phyloP scores from a whole-genome alignment of 768 basidiomycete genomes.

The Rhodosporidiobolus sp. region DNA sequence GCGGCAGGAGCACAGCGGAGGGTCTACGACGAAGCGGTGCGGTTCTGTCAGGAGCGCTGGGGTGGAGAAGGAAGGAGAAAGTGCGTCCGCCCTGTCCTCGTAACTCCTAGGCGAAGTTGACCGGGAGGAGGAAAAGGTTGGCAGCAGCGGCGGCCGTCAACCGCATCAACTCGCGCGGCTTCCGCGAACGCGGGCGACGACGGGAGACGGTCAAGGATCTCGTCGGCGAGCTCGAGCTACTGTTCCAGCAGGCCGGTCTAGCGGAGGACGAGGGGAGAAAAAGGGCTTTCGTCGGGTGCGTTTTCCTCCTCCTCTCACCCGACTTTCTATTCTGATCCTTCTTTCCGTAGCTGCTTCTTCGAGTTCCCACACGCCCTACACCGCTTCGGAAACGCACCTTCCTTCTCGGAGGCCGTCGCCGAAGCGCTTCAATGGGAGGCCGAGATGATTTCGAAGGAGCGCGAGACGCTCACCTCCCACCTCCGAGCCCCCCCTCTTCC shows the following conservation, averaged over 20 bases:
- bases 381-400: neutral
- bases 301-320: neutral
- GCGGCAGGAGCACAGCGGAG: neutral
- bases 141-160: neutral
- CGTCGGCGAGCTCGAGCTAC: conserved; percentile 23
- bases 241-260: neutral
- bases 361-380: conserved; percentile 1
- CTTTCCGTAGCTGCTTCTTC: conserved; percentile 5
- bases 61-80: neutral
- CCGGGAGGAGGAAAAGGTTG: neutral
- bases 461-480: neutral
- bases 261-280: conserved; percentile 3
- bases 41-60: conserved; percentile 10
- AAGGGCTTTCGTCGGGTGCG: conserved; percentile 2
- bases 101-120: neutral
- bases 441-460: conserved; percentile 10
- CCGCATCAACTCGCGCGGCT: neutral
- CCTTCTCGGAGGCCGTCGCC: neutral
- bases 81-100: neutral
- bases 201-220: conserved; percentile 18
- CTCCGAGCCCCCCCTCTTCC: neutral
- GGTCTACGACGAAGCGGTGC: neutral
- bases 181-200: neutral
- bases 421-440: neutral
- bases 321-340: too few relatives aligned